These are phyloP conservation scores for Pseudocercospora cruenta DNA, from an alignment of 2,329 filamentous ascomycete genomes.

Conservation along the genomic window DNA sequence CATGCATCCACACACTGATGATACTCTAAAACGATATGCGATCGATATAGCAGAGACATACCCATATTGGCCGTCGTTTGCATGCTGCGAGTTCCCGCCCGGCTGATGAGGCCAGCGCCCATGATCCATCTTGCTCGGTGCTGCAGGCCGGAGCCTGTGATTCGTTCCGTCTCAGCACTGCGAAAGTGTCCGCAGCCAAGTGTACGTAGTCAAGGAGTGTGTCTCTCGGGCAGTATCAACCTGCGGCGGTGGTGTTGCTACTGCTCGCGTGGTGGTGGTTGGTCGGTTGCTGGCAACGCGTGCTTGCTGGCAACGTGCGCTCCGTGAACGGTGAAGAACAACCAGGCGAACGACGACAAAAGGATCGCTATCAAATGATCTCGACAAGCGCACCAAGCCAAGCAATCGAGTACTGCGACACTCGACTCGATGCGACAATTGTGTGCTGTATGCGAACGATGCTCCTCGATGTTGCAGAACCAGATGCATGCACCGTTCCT, in stretches of 20 bases:
- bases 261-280: conserved; percentile 6
- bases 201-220: not conserved
- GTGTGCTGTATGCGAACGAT: not conserved
- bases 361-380: not conserved
- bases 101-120: conserved; percentile 33
- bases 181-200: conserved; percentile 14
- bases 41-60: conserved; percentile 1
- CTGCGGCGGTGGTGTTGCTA: not conserved
- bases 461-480: not conserved
- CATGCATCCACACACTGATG: not conserved
- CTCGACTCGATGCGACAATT: not conserved
- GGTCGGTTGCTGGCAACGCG: not conserved
- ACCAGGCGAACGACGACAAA: not conserved
- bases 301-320: not conserved
- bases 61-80: conserved; percentile 19
- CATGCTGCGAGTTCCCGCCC: conserved; percentile 31
- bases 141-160: not conserved
- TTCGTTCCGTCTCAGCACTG: conserved; percentile 15
- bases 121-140: conserved; percentile 1
- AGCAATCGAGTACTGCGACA: not conserved
- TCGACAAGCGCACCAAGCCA: not conserved
- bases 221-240: not conserved
- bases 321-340: not conserved
- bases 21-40: not conserved
- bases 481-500: not conserved